These are phyloP conservation scores for Geotrichum phurueaensis DNA, from an alignment of 1,139 yeast species.

Conservation along the genomic window DNA sequence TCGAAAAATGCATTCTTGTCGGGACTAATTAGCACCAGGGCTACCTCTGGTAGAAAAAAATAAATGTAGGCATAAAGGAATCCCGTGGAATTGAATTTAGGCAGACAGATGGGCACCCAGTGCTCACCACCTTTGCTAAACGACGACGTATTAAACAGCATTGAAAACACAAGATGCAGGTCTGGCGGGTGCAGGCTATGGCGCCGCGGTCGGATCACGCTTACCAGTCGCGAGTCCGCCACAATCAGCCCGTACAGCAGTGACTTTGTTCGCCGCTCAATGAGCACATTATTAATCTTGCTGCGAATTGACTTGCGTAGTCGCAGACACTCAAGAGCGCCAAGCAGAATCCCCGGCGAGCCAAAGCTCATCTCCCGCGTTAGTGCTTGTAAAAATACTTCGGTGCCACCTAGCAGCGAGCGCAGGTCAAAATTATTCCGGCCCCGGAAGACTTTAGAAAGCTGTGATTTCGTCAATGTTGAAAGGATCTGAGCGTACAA, in stretches of 20 bases:
- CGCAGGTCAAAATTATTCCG: slow-evolving; percentile 80
- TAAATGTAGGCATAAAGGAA: slow-evolving; percentile 77
- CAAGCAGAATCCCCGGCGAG: slow-evolving; percentile 54
- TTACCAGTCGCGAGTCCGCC: slow-evolving; percentile 50
- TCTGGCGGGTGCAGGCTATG: slow-evolving; percentile 70
- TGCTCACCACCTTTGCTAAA: slow-evolving; percentile 61
- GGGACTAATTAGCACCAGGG: slow-evolving; percentile 70
- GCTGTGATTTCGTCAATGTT: slow-evolving; percentile 69
- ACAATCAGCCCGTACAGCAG: slow-evolving; percentile 58
- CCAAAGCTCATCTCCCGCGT: slow-evolving; percentile 49
- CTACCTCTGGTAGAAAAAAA: slow-evolving; percentile 48
- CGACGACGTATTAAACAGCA: slow-evolving; percentile 51
- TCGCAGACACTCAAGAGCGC: slow-evolving; percentile 55
- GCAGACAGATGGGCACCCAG: slow-evolving; percentile 92
- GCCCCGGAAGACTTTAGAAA: slow-evolving; percentile 59
- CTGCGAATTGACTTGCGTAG: slow-evolving; percentile 44
- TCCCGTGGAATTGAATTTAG: slow-evolving; percentile 83
- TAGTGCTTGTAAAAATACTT: slow-evolving; percentile 57
- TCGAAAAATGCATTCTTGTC: slow-evolving; percentile 77
- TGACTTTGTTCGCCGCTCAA: slow-evolving; percentile 41
- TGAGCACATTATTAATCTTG: slow-evolving; percentile 42
- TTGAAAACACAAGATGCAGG: slow-evolving; percentile 55
- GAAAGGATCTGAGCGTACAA: slow-evolving; percentile 75
- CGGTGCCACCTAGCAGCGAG: slow-evolving; percentile 61
- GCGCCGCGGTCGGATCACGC: slow-evolving; percentile 55